Percentiles rank a stretch among this genome's conserved stretches.
Evolutionary conservation across 345 rosid genomes (phyloP).

Genomic region (Moricandia moricandioides): DNA sequence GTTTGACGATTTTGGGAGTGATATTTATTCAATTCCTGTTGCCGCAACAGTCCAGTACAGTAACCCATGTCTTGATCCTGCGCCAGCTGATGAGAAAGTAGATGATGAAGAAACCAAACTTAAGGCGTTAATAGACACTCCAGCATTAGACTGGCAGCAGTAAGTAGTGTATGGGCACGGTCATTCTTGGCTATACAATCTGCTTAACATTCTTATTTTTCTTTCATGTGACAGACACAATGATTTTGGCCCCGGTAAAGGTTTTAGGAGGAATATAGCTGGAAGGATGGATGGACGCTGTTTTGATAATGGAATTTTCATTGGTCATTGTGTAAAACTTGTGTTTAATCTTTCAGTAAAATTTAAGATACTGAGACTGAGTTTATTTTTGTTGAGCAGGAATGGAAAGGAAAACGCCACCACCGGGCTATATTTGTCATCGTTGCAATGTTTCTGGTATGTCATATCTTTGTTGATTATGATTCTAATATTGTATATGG

Average conservation of each 20-base stretch:
- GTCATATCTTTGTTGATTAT: slow-evolving; percentile 10
- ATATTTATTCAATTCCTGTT: slow-evolving; percentile 82
- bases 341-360: not conserved
- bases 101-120: slow-evolving; percentile 81
- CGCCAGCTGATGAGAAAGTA: slow-evolving; percentile 54
- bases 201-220: not conserved
- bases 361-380: slow-evolving; percentile 13
- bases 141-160: slow-evolving; percentile 98
- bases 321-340: not conserved
- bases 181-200: not conserved
- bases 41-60: slow-evolving; percentile 36
- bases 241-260: slow-evolving; percentile 48
- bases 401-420: slow-evolving; percentile 85
- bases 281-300: not conserved
- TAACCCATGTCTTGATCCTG: slow-evolving; percentile 47
- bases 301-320: not conserved
- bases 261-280: not conserved
- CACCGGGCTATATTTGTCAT: slow-evolving; percentile 88
- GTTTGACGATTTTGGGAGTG: slow-evolving; percentile 96
- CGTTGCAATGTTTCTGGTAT: slow-evolving; percentile 88
- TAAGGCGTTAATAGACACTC: slow-evolving; percentile 85
- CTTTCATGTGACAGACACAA: slow-evolving; percentile 58
- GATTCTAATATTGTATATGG: not conserved
- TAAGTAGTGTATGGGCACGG: slow-evolving; percentile 34
- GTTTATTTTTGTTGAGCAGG: slow-evolving; percentile 41